Evolutionary conservation across 495 filamentous ascomycete species (phyloP), one percentile per base, ranked within the genome.

Genomic region (Margaritispora aquatica): DNA sequence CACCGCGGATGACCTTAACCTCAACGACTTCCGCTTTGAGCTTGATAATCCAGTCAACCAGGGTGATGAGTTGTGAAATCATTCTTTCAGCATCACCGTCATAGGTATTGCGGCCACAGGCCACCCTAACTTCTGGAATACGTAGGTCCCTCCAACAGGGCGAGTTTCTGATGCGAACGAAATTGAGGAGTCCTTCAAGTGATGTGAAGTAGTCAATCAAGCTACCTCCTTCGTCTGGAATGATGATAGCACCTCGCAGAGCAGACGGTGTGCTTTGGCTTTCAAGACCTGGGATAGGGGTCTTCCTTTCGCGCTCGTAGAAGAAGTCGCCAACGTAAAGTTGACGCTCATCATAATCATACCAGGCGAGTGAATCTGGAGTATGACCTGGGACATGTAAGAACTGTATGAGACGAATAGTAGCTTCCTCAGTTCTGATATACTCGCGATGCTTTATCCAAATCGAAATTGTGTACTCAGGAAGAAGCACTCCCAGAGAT

Each of bases 381-480:
- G 74, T 76, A 58, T 75, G 74, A 53, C 74, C 74, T 8, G 72
- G 71, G 1, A 72, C 71, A 26, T 76, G 72, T 19, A 76, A 57
- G 19, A 75, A 70, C 50, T 68, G 67, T n/a, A n/a, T n/a, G 26
- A 75, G 54, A 10, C 61, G 55, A 22, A 73, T 58, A 19, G 50
- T 24, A 8, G 5, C 9, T 0, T 9, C 34, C 9, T 44, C 26
- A 57, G 63, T 58, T 22, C 51, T 56, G 7, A 73, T 54, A 22
- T 59, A 62, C 20, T 67, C 63, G 44, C 68, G 58, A 34, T 73
- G 62, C 13, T 62, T 24, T n/a, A 68, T 70, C 71, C 73, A 75
- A 7, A 66, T 50, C 2, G 71, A 64, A 19, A 76, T 66, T 9
- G 27, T 59, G 54, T 74, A 76, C n/a, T 64, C 15, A 1, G 74